Evolutionary conservation across 1,139 yeast genomes (phyloP).

Genomic region (Geotrichum cucujoidarum): DNA sequence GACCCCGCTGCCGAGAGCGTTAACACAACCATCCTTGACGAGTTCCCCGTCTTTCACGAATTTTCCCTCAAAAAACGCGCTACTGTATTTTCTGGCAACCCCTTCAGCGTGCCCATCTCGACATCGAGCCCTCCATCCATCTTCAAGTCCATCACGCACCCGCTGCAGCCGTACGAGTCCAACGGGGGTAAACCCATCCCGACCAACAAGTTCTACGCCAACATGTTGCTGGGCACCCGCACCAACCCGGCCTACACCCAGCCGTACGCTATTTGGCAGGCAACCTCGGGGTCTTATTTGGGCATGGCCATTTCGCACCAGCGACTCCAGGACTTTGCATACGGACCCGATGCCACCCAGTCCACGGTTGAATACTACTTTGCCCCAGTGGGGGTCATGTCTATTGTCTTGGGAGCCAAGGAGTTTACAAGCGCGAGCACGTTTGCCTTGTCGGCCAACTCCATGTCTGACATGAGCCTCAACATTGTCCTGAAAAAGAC

Average conservation of each 20-base stretch:
- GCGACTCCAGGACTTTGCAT: conserved; percentile 52
- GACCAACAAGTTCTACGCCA: conserved; percentile 82
- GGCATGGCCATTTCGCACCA: conserved; percentile 70
- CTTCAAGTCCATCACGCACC: conserved; percentile 10
- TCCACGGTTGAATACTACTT: conserved; percentile 36
- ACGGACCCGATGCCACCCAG: conserved; percentile 49
- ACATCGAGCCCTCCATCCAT: conserved; percentile 7
- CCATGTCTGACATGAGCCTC: conserved; percentile 44
- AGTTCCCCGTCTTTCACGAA: background rate
- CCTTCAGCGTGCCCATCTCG: conserved; percentile 13
- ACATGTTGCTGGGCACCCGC: conserved; percentile 56
- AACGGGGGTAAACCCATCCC: conserved; percentile 45
- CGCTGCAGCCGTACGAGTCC: conserved; percentile 9
- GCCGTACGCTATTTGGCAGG: conserved; percentile 11
- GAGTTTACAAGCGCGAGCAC: conserved; percentile 27
- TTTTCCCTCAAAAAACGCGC: background rate
- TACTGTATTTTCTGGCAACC: conserved; percentile 10
- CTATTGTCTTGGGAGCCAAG: conserved; percentile 34
- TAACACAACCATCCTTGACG: background rate
- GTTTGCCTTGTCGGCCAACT: conserved; percentile 27
- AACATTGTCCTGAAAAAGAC: conserved; percentile 49
- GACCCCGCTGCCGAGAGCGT: background rate
- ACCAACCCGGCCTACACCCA: conserved; percentile 31
- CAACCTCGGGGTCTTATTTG: conserved; percentile 43
- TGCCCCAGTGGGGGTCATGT: conserved; percentile 39